These are phyloP conservation scores for Fusarium euwallaceae DNA, from an alignment of 2,329 filamentous ascomycete species.

Conservation along the genomic window DNA sequence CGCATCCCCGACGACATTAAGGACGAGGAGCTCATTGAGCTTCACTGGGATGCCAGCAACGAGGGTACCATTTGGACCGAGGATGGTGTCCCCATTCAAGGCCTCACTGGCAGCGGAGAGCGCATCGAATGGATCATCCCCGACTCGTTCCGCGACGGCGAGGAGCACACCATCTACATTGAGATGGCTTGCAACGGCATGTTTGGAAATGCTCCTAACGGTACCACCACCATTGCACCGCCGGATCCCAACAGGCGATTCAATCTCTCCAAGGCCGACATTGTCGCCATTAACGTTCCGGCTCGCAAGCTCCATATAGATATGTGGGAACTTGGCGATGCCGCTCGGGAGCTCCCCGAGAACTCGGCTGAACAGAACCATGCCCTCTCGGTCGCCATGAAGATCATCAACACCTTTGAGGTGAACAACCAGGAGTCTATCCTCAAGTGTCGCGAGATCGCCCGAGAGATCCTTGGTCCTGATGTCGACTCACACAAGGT, in stretches of 20 bases:
- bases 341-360: slow-evolving; percentile 88
- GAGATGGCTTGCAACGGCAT: slow-evolving; percentile 99
- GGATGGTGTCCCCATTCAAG: slow-evolving; percentile 90
- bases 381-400: slow-evolving; percentile 85
- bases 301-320: slow-evolving; percentile 89
- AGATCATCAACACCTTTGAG: slow-evolving; percentile 92
- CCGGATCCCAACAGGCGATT: slow-evolving; percentile 89
- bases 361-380: slow-evolving; percentile 92
- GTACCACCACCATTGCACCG: slow-evolving; percentile 84
- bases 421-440: slow-evolving; percentile 84
- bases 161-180: slow-evolving; percentile 91
- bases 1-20: slow-evolving; percentile 80
- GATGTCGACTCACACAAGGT: slow-evolving; percentile 86
- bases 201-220: slow-evolving; percentile 92
- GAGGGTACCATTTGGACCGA: slow-evolving; percentile 96
- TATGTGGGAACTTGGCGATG: slow-evolving; percentile 96
- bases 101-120: slow-evolving; percentile 90
- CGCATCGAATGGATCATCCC: slow-evolving; percentile 93
- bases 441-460: slow-evolving; percentile 83
- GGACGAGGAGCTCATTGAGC: slow-evolving; percentile 86
- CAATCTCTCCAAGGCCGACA: slow-evolving; percentile 80
- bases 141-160: slow-evolving; percentile 82
- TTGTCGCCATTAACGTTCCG: slow-evolving; percentile 89
- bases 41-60: slow-evolving; percentile 96
- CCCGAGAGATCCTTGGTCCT: slow-evolving; percentile 83